These are phyloP conservation scores for Trypanosoma brucei DNA, from an alignment of 208 protist species.

Conservation along the genomic window DNA sequence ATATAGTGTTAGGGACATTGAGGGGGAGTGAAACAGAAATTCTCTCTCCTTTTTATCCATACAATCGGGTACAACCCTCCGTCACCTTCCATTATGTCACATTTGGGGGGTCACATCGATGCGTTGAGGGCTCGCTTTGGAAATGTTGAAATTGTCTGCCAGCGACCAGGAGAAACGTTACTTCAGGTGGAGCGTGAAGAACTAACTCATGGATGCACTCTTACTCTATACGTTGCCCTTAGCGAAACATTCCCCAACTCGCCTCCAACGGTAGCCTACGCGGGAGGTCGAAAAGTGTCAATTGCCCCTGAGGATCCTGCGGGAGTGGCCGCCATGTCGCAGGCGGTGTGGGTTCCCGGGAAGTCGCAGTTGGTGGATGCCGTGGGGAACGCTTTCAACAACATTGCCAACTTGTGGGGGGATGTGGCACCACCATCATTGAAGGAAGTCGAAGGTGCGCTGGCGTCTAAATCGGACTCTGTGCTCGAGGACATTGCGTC, in stretches of 20 bases:
- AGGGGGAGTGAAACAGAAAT: too few species aligned
- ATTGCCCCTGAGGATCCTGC: conserved; percentile 47
- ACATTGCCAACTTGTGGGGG: conserved; percentile 63
- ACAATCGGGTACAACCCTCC: too few species aligned
- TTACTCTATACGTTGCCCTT: conserved; percentile 61
- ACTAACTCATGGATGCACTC: conserved; percentile 38
- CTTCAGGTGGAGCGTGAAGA: conserved; percentile 57
- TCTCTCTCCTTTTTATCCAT: too few species aligned
- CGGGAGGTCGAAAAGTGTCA: conserved; percentile 39
- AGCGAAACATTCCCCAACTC: conserved; percentile 38
- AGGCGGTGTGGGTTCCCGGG: conserved; percentile 48
- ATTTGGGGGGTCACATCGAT: conserved; percentile 30
- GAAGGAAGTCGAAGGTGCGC: conserved; percentile 31
- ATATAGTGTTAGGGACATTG: too few species aligned
- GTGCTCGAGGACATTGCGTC: conserved; percentile 59
- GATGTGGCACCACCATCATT: conserved; percentile 63
- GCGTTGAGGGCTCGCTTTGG: conserved; percentile 44
- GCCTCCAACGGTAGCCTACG: conserved; percentile 66
- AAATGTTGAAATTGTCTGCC: conserved; percentile 32
- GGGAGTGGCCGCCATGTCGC: conserved; percentile 14
- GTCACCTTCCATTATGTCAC: conserved; percentile 14
- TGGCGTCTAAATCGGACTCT: conserved; percentile 47
- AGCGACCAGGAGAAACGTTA: conserved; percentile 37
- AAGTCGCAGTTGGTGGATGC: conserved; percentile 55
- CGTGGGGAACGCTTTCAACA: conserved; percentile 65